Conservation (phyloP, 2,329 filamentous ascomycete species). For the Fusarium sp. region DNA sequence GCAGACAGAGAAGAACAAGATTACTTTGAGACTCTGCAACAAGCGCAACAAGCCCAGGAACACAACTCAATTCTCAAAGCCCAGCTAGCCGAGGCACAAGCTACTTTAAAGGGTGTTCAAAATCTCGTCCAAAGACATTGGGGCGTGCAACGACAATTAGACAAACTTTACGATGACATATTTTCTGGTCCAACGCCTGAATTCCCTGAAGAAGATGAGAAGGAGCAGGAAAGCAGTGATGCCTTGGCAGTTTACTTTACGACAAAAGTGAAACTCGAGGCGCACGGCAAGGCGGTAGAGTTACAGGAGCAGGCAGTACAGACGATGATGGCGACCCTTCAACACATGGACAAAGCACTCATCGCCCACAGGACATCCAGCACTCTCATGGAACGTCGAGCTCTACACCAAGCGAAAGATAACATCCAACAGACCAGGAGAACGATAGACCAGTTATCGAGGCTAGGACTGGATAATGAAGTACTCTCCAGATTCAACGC, state of each 20-base stretch:
- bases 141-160: slow-evolving; percentile 58
- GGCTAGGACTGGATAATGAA: slow-evolving; percentile 17
- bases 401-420: slow-evolving; percentile 26
- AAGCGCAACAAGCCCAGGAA: slow-evolving; percentile 57
- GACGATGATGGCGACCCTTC: slow-evolving; percentile 48
- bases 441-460: slow-evolving; percentile 22
- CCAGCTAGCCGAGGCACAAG: slow-evolving; percentile 54
- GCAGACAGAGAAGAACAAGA: slow-evolving; percentile 65
- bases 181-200: slow-evolving; percentile 64
- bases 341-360: slow-evolving; percentile 55
- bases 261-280: slow-evolving; percentile 48
- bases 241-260: slow-evolving; percentile 52
- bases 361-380: slow-evolving; percentile 4
- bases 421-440: slow-evolving; percentile 18
- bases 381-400: slow-evolving; percentile 30
- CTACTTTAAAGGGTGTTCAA: slow-evolving; percentile 50
- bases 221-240: slow-evolving; percentile 51
- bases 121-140: slow-evolving; percentile 48
- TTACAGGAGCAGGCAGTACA: slow-evolving; percentile 52
- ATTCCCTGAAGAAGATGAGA: slow-evolving; percentile 63
- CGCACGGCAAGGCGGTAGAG: slow-evolving; percentile 53
- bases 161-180: slow-evolving; percentile 61
- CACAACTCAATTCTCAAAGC: slow-evolving; percentile 52
- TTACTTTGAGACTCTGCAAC: slow-evolving; percentile 63
- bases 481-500: slow-evolving; percentile 49